phyloP scores from a whole-genome alignment of 768 basidiomycete genomes.

The Lactifluus subvellereus region DNA sequence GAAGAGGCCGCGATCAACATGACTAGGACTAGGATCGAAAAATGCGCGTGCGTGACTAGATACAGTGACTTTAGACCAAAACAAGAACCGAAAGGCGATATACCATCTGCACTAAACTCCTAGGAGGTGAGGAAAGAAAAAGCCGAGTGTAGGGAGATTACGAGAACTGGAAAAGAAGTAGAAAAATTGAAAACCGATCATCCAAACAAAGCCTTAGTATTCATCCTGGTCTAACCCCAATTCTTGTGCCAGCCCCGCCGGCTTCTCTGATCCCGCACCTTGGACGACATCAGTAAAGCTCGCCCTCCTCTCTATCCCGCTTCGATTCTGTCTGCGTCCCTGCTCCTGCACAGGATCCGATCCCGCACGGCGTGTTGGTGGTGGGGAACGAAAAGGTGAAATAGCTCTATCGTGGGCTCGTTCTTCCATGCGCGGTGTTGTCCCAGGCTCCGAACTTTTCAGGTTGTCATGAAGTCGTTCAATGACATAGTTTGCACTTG shows the following conservation, averaged over 20 bases:
- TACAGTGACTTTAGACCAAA: constrained; percentile 11
- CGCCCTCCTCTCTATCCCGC: background rate
- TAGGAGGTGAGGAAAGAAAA: background rate
- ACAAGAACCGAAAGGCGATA: constrained; percentile 3
- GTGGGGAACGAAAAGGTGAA: background rate
- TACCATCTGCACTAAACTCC: constrained; percentile 14
- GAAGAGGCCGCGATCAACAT: background rate
- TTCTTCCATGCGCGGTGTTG: background rate
- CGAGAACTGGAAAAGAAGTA: background rate
- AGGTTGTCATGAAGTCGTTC: constrained; percentile 6
- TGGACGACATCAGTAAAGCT: background rate
- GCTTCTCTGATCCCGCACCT: background rate
- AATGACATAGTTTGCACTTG: constrained; percentile 1
- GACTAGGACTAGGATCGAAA: background rate
- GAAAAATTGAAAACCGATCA: background rate
- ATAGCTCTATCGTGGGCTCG: background rate
- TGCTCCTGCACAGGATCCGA: constrained; percentile 13
- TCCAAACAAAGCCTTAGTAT: background rate
- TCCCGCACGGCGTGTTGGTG: constrained; percentile 11
- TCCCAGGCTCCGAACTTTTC: background rate
- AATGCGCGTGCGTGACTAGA: constrained; percentile 9
- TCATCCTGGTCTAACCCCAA: background rate
- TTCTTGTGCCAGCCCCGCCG: background rate
- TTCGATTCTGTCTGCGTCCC: background rate
- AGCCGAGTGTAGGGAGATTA: background rate